Evolutionary conservation across 768 basidiomycete genomes (phyloP).

Genomic region (Pleurotus sapidus): DNA sequence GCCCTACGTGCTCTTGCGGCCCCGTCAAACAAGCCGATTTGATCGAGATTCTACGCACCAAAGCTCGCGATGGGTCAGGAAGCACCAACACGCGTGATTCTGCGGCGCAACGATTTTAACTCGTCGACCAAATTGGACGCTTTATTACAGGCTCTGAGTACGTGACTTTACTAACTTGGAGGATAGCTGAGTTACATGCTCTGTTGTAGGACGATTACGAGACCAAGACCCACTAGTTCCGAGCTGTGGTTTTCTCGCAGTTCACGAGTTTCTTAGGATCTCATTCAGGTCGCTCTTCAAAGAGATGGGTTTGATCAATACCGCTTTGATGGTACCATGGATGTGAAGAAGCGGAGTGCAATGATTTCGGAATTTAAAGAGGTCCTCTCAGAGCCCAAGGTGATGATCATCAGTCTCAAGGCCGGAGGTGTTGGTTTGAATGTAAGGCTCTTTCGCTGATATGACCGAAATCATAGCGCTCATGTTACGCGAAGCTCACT

Average conservation of each 20-base stretch:
- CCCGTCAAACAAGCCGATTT: constrained; percentile 65
- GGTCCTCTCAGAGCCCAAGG: constrained; percentile 65
- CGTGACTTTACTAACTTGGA: constrained; percentile 14
- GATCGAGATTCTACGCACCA: constrained; percentile 55
- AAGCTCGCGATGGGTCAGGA: constrained; percentile 17
- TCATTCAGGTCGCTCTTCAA: constrained; percentile 69
- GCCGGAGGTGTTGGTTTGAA: constrained; percentile 94
- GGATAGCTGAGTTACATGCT: not conserved
- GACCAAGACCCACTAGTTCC: constrained; percentile 74
- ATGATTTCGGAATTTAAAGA: constrained; percentile 79
- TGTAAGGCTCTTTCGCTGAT: constrained; percentile 33
- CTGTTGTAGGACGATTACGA: constrained; percentile 48
- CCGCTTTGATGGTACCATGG: constrained; percentile 93
- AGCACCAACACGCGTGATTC: constrained; percentile 34
- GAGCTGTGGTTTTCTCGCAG: constrained; percentile 88
- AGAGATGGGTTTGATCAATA: constrained; percentile 68
- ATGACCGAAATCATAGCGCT: constrained; percentile 4
- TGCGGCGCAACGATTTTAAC: constrained; percentile 81
- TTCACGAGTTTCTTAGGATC: constrained; percentile 86
- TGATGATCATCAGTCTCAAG: constrained; percentile 77
- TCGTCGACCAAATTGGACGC: constrained; percentile 93
- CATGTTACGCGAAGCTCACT: constrained; percentile 49
- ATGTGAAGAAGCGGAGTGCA: constrained; percentile 72
- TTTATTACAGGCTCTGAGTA: constrained; percentile 68
- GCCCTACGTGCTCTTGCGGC: constrained; percentile 76